Evolutionary conservation across 768 basidiomycete species (phyloP).

Genomic region (Pulveroboletus sp.): DNA sequence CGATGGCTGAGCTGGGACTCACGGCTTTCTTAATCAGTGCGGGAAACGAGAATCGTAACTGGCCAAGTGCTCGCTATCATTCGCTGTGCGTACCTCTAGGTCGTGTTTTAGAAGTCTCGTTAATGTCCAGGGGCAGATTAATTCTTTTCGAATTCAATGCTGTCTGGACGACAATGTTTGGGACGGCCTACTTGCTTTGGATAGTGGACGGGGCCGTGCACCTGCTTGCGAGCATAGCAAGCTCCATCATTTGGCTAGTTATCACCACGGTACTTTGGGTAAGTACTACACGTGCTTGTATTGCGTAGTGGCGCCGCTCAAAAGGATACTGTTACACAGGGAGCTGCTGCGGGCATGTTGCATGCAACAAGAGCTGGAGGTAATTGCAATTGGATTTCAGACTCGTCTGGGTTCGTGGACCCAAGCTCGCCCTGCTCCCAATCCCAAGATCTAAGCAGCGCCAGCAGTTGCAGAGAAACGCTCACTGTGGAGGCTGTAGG

Average conservation of each 20-base stretch:
- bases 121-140: slow-evolving; percentile 35
- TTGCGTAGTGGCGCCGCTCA: not conserved
- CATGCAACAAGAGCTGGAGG: slow-evolving; percentile 60
- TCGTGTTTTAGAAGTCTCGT: not conserved
- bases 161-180: slow-evolving; percentile 74
- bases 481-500: slow-evolving; percentile 73
- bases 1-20: slow-evolving; percentile 71
- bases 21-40: slow-evolving; percentile 70
- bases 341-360: slow-evolving; percentile 64
- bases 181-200: slow-evolving; percentile 69
- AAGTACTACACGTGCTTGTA: slow-evolving; percentile 20
- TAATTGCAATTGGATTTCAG: slow-evolving; percentile 51
- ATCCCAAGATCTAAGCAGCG: slow-evolving; percentile 19
- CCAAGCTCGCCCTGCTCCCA: slow-evolving; percentile 23
- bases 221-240: slow-evolving; percentile 72
- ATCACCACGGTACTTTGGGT: slow-evolving; percentile 70
- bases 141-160: slow-evolving; percentile 63
- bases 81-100: slow-evolving; percentile 46
- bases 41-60: slow-evolving; percentile 60
- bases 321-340: slow-evolving; percentile 41
- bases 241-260: slow-evolving; percentile 72
- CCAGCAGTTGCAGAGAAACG: slow-evolving; percentile 62
- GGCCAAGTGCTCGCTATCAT: slow-evolving; percentile 63
- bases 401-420: slow-evolving; percentile 28
- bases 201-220: slow-evolving; percentile 63